Conservation (phyloP, 805 yeast genomes). For the Candida ficus region DNA sequence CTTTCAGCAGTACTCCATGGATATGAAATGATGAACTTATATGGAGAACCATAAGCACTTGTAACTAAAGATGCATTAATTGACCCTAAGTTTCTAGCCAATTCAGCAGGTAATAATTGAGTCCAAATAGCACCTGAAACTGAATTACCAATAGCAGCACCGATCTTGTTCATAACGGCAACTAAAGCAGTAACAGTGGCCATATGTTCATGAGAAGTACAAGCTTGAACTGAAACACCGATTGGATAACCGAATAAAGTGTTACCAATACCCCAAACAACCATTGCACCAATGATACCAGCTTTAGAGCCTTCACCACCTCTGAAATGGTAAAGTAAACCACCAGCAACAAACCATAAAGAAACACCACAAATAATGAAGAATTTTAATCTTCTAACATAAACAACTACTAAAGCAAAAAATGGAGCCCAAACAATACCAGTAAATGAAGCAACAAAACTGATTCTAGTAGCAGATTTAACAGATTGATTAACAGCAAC, state of each 20-base stretch:
- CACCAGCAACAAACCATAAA: conserved; percentile 57
- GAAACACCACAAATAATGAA: conserved; percentile 55
- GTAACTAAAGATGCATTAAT: conserved; percentile 33
- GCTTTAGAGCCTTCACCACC: conserved; percentile 42
- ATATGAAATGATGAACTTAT: conserved; percentile 39
- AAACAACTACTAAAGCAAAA: conserved; percentile 47
- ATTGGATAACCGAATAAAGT: conserved; percentile 65
- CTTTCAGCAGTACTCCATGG: conserved; percentile 64
- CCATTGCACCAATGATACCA: conserved; percentile 64
- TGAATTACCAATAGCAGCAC: conserved; percentile 59
- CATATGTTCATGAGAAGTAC: conserved; percentile 62
- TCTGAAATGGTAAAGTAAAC: conserved; percentile 53
- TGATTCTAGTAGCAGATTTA: conserved; percentile 59
- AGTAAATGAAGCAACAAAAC: conserved; percentile 55
- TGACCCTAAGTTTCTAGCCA: conserved; percentile 25
- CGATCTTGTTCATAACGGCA: conserved; percentile 53
- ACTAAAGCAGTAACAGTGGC: conserved; percentile 58
- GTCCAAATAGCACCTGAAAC: conserved; percentile 74
- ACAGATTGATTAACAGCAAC: conserved; percentile 57
- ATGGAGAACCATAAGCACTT: conserved; percentile 49
- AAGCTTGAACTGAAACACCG: conserved; percentile 55
- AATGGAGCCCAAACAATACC: conserved; percentile 53
- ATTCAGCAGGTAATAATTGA: conserved; percentile 45
- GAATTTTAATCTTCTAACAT: conserved; percentile 45
- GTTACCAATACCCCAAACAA: conserved; percentile 64